A percentile compares a stretch with the other conserved stretches of the same genome.
Conservation (phyloP, 345 rosid genomes). For the Durio zibethinus region DNA sequence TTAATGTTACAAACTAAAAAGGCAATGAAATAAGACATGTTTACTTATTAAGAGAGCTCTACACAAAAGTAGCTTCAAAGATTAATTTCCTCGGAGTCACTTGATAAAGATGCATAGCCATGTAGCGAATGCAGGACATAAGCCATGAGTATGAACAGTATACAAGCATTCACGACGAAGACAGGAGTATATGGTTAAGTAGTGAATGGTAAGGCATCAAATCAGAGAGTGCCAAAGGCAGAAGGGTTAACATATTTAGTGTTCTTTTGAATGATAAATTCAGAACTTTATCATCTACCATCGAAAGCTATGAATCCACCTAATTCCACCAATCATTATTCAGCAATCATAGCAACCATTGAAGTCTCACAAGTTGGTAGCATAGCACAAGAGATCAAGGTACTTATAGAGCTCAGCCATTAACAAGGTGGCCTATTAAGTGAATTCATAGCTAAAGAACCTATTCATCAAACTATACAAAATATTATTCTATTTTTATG, state of each 20-base stretch:
- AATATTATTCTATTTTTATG: background rate
- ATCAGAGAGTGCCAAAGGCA: background rate
- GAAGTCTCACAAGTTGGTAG: background rate
- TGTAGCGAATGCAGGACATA: background rate
- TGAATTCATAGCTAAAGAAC: background rate
- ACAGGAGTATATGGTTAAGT: background rate
- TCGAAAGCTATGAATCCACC: background rate
- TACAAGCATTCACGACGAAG: background rate
- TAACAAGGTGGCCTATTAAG: background rate
- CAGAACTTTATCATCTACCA: background rate
- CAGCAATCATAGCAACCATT: constrained; percentile 3
- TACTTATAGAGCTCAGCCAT: background rate
- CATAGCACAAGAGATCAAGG: background rate
- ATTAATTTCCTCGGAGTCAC: background rate
- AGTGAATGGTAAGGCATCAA: background rate
- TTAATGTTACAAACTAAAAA: background rate
- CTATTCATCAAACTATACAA: background rate
- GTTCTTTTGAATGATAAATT: background rate
- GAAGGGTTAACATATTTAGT: background rate
- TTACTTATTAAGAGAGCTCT: background rate
- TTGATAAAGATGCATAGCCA: background rate
- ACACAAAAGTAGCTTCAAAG: background rate
- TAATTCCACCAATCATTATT: background rate
- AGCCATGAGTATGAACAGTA: background rate
- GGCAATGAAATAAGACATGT: background rate